Evolutionary conservation across 2,329 filamentous ascomycete genomes (phyloP).

Genomic region (Sclerotinia nivalis): DNA sequence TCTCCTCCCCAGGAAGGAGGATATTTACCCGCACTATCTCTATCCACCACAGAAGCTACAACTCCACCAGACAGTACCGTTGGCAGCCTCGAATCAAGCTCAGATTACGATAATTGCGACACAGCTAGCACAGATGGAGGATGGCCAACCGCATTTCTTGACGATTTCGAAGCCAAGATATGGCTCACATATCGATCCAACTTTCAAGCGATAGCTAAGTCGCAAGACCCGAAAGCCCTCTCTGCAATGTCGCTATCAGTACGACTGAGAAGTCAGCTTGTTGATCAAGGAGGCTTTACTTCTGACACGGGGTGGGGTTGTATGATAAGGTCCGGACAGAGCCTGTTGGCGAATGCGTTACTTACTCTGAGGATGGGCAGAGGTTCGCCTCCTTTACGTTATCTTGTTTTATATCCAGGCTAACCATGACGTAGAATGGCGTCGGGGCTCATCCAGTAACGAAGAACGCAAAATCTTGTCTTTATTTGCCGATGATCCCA

Average conservation of each 20-base stretch:
- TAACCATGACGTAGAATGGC: conserved; percentile 64
- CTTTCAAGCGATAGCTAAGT: conserved; percentile 80
- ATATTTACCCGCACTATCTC: conserved; percentile 14
- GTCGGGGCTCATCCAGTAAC: conserved; percentile 56
- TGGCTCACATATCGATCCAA: conserved; percentile 97
- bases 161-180: conserved; percentile 88
- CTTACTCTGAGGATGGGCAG: conserved; percentile 72
- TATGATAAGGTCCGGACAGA: conserved; percentile 97
- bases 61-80: conserved; percentile 41
- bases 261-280: conserved; percentile 76
- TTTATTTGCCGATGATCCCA: conserved; percentile 82
- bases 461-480: conserved; percentile 73
- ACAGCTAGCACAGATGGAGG: conserved; percentile 45
- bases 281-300: conserved; percentile 79
- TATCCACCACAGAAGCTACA: conserved; percentile 27
- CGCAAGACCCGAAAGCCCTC: conserved; percentile 68
- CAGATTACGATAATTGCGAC: conserved; percentile 35
- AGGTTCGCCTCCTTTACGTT: conserved; percentile 52
- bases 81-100: conserved; percentile 37
- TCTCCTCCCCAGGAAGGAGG: conserved; percentile 29
- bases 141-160: conserved; percentile 84
- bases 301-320: conserved; percentile 97
- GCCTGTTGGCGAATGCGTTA: conserved; percentile 84
- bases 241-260: conserved; percentile 79
- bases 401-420: not conserved